Conservation (phyloP, 164 flowering plant species). For the Liquidambar formosana region DNA sequence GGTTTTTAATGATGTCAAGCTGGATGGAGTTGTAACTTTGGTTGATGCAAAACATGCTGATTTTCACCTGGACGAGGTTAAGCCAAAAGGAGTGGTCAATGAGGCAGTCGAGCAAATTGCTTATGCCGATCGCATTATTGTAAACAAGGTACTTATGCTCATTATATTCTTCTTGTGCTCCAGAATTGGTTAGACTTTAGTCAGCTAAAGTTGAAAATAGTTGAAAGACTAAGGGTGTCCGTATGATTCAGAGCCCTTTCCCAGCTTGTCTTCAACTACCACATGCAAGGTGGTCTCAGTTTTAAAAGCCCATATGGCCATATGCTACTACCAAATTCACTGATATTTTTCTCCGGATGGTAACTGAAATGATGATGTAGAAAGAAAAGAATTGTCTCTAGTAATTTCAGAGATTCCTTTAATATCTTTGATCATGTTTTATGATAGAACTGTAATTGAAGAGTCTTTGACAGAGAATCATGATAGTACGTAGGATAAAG, state of each 20-base stretch:
- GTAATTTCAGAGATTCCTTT: too few species aligned
- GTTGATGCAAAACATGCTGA: conserved; percentile 93
- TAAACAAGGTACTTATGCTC: conserved; percentile 71
- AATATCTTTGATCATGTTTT: neutral
- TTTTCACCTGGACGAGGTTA: conserved; percentile 81
- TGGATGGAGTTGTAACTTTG: conserved; percentile 97
- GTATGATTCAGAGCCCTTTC: too few species aligned
- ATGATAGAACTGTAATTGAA: neutral
- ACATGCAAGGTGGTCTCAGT: too few species aligned
- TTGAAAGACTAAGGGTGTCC: too few species aligned
- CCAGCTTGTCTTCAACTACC: too few species aligned
- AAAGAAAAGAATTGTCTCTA: too few species aligned
- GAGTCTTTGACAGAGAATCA: neutral
- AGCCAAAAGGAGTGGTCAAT: conserved; percentile 91
- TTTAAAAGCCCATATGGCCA: too few species aligned
- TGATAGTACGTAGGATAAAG: neutral
- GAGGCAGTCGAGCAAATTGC: conserved; percentile 97
- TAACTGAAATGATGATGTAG: too few species aligned
- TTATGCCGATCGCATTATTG: conserved; percentile 88
- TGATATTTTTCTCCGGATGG: too few species aligned
- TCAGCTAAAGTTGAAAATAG: neutral
- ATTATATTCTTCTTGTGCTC: neutral
- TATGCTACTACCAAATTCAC: too few species aligned
- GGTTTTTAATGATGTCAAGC: conserved; percentile 84
- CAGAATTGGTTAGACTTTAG: neutral